Percentiles rank a stretch among this genome's conserved stretches.
These are phyloP conservation scores for Coemansia biformis DNA, from an alignment of 192 early-diverging fungal species.

Conservation along the genomic window DNA sequence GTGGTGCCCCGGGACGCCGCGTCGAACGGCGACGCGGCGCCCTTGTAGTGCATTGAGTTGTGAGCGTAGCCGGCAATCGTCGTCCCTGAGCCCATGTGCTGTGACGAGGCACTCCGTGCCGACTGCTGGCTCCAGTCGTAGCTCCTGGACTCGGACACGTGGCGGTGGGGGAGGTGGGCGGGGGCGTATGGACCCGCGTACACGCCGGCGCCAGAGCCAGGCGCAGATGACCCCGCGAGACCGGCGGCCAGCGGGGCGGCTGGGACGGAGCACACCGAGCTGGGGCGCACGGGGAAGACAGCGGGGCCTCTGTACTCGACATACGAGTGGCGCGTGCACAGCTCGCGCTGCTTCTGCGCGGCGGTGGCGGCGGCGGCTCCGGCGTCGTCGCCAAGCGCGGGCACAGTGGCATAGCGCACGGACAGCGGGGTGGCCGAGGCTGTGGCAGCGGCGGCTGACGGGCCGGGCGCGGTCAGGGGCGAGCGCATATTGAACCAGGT, in stretches of 20 bases:
- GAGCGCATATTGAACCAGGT: conserved; percentile 44
- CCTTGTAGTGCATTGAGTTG: neutral
- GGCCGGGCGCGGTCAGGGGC: conserved; percentile 10
- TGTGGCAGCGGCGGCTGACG: conserved; percentile 3
- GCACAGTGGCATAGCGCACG: conserved; percentile 18
- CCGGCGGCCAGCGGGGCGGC: conserved; percentile 4
- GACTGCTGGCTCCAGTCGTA: conserved; percentile 13
- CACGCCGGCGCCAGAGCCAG: neutral
- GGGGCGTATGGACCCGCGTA: neutral
- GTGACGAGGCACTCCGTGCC: neutral
- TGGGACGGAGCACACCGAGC: conserved; percentile 36
- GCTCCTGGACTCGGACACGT: conserved; percentile 13
- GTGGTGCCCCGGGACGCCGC: conserved; percentile 7
- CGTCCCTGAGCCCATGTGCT: conserved; percentile 14
- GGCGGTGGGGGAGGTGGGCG: conserved; percentile 1
- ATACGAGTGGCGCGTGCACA: conserved; percentile 6
- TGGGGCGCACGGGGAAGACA: conserved; percentile 13
- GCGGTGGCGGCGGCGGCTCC: too few relatives aligned
- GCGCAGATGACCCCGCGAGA: too few relatives aligned
- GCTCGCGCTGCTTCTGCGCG: neutral
- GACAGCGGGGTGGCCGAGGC: conserved; percentile 40
- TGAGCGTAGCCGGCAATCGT: conserved; percentile 4
- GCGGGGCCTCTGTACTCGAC: conserved; percentile 6
- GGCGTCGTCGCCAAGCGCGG: conserved; percentile 11
- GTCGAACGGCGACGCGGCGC: conserved; percentile 16